Evolutionary conservation across 768 basidiomycete genomes (phyloP), one percentile per base, ranked within the genome.

Genomic region (Suillus brevipes): DNA sequence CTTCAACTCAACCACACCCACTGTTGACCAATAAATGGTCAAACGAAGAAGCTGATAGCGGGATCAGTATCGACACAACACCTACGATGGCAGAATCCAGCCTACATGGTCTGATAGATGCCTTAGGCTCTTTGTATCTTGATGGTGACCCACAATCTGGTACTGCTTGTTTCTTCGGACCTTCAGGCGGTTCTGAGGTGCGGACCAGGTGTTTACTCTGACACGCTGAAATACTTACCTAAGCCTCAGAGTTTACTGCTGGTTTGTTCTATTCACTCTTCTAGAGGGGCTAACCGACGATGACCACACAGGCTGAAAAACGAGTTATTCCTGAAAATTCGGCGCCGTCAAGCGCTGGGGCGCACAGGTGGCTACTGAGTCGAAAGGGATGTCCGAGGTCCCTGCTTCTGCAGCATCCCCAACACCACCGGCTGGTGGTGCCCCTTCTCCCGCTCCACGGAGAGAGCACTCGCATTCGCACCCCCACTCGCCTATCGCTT

Each of bases 281-380:
- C 28, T n/a, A 18, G 16, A 65, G 14, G 3, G 5, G 20, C 31
- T 34, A 47, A 28, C n/a, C 23, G 65, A 40, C n/a, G n/a, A 42
- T 59, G 45, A 63, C 16, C 28, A 16, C n/a, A 16, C 42, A 72
- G 68, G 38, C 61, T 18, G 66, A 69, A 59, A 72, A 66, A 42
- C 49, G 31, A 14, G 37, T 61, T 49, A 2, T 64, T 10, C 3
- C 61, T 10, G 70, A 71, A 38, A 58, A 58, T 6, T 20, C 65
- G 38, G 23, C 40, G n/a, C n/a, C 61, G 3, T 31, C 40, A n/a
- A 88, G 73, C 92, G 91, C 74, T 97, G 95, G 95, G 93, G 94
- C 52, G 77, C 88, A 1, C 86, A 89, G 20, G 89, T 94, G 42
- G 92, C 92, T 1, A 85, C 86, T 64, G 90, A 94, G 64, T 85